phyloP scores from a whole-genome alignment of 257 asterid species.

The Euphrasia confusa region DNA sequence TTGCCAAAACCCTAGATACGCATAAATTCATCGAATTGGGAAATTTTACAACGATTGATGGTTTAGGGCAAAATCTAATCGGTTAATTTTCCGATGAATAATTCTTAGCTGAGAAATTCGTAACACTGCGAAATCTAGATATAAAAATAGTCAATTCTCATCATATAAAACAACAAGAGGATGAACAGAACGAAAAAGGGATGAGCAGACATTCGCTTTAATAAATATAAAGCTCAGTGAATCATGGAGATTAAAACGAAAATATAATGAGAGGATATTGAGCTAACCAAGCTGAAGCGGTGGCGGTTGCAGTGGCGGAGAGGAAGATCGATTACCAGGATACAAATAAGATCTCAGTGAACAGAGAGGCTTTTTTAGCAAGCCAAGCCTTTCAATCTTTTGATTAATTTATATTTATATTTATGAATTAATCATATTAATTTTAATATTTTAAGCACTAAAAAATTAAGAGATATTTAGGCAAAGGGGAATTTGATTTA shows the following conservation, averaged over 20 bases:
- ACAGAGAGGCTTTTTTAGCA: no score
- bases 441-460: no score
- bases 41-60: neutral
- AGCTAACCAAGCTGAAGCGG: conserved; percentile 17
- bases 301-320: conserved; percentile 4
- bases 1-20: neutral
- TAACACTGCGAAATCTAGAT: neutral
- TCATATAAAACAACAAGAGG: neutral
- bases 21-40: neutral
- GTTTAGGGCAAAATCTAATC: conserved; percentile 1
- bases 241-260: neutral
- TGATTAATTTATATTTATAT: no score
- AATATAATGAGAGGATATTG: neutral
- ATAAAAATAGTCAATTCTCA: neutral
- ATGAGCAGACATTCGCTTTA: conserved; percentile 2
- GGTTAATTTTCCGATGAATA: neutral
- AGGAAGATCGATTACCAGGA: neutral
- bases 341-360: no score
- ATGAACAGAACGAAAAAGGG: neutral
- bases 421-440: no score
- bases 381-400: no score
- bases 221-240: conserved; percentile 16
- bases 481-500: no score
- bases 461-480: no score
- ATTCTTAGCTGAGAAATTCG: neutral